These are phyloP conservation scores for Mollisiaceae sp. DNA, from an alignment of 2,329 filamentous ascomycete genomes.

Conservation along the genomic window DNA sequence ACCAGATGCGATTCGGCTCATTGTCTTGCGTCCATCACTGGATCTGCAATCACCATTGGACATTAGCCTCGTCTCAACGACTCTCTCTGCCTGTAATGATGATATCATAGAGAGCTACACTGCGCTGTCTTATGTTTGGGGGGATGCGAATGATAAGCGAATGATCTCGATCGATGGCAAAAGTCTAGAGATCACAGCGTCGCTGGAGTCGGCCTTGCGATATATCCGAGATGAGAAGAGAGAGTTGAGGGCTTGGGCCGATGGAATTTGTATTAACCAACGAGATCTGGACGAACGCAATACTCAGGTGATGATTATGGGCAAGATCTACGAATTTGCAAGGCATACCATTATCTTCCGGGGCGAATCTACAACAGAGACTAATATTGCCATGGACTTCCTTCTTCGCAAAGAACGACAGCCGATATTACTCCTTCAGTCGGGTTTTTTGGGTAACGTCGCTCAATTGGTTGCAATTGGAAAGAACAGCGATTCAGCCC, in stretches of 20 bases:
- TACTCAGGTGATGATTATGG: background rate
- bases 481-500: background rate
- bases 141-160: background rate
- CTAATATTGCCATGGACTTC: background rate
- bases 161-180: background rate
- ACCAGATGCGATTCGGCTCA: background rate
- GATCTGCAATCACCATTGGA: background rate
- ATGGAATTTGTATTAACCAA: background rate
- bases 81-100: background rate
- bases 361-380: background rate
- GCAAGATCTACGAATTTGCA: background rate
- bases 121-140: background rate
- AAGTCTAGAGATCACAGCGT: background rate
- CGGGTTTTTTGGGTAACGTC: background rate
- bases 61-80: background rate
- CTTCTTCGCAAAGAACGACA: background rate
- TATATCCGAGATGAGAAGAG: background rate
- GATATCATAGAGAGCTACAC: background rate
- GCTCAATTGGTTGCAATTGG: background rate
- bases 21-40: background rate
- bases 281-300: background rate
- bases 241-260: background rate
- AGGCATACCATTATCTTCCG: background rate
- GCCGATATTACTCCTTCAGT: background rate
- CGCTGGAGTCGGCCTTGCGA: background rate